Conservation (phyloP, 306 rosid species). For the Prunus fruticosa region DNA sequence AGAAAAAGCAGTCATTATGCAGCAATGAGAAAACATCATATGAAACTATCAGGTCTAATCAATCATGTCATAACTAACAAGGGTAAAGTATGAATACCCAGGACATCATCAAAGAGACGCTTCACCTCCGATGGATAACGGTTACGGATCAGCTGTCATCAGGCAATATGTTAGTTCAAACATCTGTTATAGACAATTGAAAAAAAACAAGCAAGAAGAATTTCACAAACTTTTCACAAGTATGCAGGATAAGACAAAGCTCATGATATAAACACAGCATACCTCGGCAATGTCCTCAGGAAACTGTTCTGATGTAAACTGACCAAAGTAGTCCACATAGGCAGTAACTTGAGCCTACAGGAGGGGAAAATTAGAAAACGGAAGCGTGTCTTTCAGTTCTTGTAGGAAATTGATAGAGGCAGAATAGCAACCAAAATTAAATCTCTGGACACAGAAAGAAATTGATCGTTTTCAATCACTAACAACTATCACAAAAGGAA, state of each 20-base stretch:
- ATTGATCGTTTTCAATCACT: neutral
- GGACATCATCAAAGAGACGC: conserved; percentile 90
- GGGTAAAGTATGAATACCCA: conserved; percentile 64
- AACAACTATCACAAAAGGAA: neutral
- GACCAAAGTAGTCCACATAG: conserved; percentile 88
- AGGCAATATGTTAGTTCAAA: conserved; percentile 27
- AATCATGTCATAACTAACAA: conserved; percentile 32
- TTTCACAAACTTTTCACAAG: neutral
- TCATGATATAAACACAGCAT: conserved; percentile 13
- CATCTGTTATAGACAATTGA: conserved; percentile 13
- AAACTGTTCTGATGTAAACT: conserved; percentile 91
- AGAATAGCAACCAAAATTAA: neutral
- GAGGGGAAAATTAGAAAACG: conserved; percentile 6
- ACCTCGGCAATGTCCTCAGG: conserved; percentile 93
- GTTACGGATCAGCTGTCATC: conserved; percentile 84
- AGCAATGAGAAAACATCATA: conserved; percentile 20
- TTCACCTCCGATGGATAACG: conserved; percentile 75
- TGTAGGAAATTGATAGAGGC: conserved; percentile 10
- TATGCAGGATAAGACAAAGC: neutral
- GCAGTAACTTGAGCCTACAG: conserved; percentile 85
- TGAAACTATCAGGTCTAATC: conserved; percentile 14
- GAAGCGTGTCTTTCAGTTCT: conserved; percentile 4
- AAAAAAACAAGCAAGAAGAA: neutral
- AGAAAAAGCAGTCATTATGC: conserved; percentile 31
- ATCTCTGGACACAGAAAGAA: neutral